phyloP scores from a whole-genome alignment of 805 yeast genomes.

The Jamesozyma piceae region DNA sequence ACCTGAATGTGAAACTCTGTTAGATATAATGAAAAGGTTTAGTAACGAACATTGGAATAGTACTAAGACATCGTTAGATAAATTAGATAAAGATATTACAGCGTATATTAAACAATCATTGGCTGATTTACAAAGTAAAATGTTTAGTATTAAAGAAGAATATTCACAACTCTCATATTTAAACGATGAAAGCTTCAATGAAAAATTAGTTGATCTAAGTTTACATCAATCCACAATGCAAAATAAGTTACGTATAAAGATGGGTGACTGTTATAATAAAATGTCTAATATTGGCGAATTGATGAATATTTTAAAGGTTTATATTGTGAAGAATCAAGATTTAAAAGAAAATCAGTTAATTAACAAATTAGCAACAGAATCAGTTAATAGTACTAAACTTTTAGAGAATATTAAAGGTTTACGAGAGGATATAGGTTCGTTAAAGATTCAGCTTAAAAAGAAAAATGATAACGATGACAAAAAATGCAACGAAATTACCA shows the following conservation, averaged over 20 bases:
- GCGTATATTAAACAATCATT: not conserved
- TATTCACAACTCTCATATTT: slow-evolving; percentile 9
- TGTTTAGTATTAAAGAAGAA: slow-evolving; percentile 4
- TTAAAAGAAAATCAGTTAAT: slow-evolving; percentile 14
- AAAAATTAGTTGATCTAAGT: slow-evolving; percentile 12
- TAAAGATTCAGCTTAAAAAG: slow-evolving; percentile 4
- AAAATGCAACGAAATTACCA: not conserved
- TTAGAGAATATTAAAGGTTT: slow-evolving; percentile 16
- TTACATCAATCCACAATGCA: slow-evolving; percentile 19
- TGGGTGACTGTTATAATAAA: slow-evolving; percentile 12
- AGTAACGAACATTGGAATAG: not conserved
- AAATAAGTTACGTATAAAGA: slow-evolving; percentile 14
- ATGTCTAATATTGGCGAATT: slow-evolving; percentile 12
- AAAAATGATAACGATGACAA: not conserved
- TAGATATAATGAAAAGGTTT: slow-evolving; percentile 6
- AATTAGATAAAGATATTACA: slow-evolving; percentile 4
- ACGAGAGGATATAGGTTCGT: slow-evolving; percentile 15
- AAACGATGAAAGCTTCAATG: not conserved
- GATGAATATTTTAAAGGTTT: slow-evolving; percentile 17
- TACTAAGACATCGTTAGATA: not conserved
- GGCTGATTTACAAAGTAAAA: not conserved
- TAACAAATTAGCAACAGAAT: slow-evolving; percentile 11
- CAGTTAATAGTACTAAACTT: slow-evolving; percentile 12
- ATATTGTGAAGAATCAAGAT: slow-evolving; percentile 8
- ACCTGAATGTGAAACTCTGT: slow-evolving; percentile 19